Evolutionary conservation across 2,329 filamentous ascomycete species (phyloP).

Genomic region (Aspergillus hortae): DNA sequence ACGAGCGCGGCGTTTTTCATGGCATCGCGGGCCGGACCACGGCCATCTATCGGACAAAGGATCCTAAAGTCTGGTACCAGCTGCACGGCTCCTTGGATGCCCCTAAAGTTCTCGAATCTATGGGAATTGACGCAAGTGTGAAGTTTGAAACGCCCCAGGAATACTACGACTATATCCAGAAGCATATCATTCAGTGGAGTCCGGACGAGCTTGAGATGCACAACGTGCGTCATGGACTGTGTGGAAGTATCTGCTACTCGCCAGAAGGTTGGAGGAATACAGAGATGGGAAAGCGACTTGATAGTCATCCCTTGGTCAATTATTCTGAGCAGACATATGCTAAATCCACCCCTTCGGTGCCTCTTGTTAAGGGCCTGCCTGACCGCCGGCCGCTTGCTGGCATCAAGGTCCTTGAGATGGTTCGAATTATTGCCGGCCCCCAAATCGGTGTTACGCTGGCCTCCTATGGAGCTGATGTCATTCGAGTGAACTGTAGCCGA

Average conservation of each 20-base stretch:
- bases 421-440: slow-evolving; percentile 38
- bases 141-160: slow-evolving; percentile 5
- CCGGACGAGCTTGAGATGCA: slow-evolving; percentile 43
- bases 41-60: slow-evolving; percentile 48
- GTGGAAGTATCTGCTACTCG: slow-evolving; percentile 45
- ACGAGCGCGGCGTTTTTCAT: slow-evolving; percentile 36
- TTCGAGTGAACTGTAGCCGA: slow-evolving; percentile 44
- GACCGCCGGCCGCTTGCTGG: slow-evolving; percentile 37
- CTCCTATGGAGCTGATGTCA: slow-evolving; percentile 46
- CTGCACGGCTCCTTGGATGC: slow-evolving; percentile 51
- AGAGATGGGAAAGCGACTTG: slow-evolving; percentile 42
- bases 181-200: slow-evolving; percentile 30
- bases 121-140: slow-evolving; percentile 42
- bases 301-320: slow-evolving; percentile 44
- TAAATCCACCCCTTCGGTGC: slow-evolving; percentile 30
- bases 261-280: slow-evolving; percentile 44
- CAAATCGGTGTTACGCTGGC: slow-evolving; percentile 42
- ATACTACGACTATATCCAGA: slow-evolving; percentile 23
- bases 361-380: slow-evolving; percentile 4
- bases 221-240: slow-evolving; percentile 41
- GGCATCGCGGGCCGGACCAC: slow-evolving; percentile 40
- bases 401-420: slow-evolving; percentile 48
- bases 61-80: slow-evolving; percentile 47
- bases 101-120: slow-evolving; percentile 40
- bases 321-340: slow-evolving; percentile 33